Conservation (phyloP, 345 rosid genomes). For the Psidium friedrichsthalianum region DNA sequence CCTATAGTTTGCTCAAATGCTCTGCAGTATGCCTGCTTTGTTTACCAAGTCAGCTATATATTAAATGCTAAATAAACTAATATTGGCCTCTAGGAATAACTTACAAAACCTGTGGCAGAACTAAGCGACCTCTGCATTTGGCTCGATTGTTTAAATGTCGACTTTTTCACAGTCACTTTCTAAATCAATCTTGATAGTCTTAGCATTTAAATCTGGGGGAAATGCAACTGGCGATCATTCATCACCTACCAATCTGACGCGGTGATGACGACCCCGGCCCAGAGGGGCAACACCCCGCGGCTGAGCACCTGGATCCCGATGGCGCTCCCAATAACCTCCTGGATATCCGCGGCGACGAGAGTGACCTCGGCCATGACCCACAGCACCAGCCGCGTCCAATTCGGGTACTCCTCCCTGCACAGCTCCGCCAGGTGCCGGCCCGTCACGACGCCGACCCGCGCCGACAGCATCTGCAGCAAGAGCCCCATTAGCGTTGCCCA, state of each 20-base stretch:
- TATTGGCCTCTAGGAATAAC: background rate
- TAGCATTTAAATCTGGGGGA: background rate
- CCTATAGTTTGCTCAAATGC: background rate
- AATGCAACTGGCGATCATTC: background rate
- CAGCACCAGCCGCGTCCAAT: slow-evolving; percentile 65
- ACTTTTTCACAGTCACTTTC: background rate
- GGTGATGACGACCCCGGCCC: slow-evolving; percentile 88
- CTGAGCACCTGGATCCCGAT: slow-evolving; percentile 91
- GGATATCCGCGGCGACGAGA: slow-evolving; percentile 87
- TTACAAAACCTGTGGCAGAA: background rate
- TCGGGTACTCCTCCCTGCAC: slow-evolving; percentile 78
- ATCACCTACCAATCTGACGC: slow-evolving; percentile 65
- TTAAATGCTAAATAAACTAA: background rate
- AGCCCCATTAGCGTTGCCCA: slow-evolving; percentile 90
- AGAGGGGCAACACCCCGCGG: slow-evolving; percentile 62
- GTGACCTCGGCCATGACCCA: slow-evolving; percentile 96
- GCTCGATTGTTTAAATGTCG: background rate
- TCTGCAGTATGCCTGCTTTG: background rate
- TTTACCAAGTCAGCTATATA: background rate
- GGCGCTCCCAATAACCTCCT: slow-evolving; percentile 95
- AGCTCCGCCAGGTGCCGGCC: slow-evolving; percentile 90
- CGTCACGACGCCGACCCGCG: slow-evolving; percentile 81
- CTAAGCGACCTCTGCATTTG: background rate
- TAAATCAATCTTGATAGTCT: background rate
- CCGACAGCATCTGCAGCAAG: slow-evolving; percentile 74